phyloP scores from a whole-genome alignment of 73 alveolate species.

The Tetrahymena borealis region DNA sequence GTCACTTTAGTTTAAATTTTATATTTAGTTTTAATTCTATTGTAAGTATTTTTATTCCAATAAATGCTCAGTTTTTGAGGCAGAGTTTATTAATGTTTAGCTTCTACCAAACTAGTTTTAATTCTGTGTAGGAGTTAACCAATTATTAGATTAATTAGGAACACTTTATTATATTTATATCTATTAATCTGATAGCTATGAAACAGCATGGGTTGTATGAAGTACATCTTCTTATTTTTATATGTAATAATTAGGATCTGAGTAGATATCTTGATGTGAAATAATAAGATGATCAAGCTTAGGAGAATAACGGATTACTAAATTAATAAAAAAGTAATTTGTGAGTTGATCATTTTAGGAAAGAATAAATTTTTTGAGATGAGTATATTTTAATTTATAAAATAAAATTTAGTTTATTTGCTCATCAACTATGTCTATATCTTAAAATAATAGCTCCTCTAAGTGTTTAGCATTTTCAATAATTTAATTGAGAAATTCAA shows the following conservation, averaged over 20 bases:
- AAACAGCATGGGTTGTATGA: background rate
- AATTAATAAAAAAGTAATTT: background rate
- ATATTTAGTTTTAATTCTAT: too few relatives aligned
- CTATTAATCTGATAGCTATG: background rate
- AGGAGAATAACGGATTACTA: background rate
- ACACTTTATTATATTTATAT: too few relatives aligned
- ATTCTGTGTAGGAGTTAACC: too few relatives aligned
- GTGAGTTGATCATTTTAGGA: background rate
- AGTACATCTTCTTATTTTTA: background rate
- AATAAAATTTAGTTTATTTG: background rate
- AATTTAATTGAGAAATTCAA: background rate
- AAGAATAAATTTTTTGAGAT: background rate
- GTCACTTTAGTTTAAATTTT: too few relatives aligned
- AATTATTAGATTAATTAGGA: too few relatives aligned
- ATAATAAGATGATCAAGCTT: background rate
- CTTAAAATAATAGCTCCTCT: background rate
- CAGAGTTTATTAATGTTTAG: too few relatives aligned
- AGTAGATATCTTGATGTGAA: background rate
- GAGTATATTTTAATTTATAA: background rate
- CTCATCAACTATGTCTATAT: background rate
- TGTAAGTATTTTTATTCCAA: too few relatives aligned
- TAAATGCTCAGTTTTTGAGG: too few relatives aligned
- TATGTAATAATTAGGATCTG: background rate
- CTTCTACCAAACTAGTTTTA: too few relatives aligned
- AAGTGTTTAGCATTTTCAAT: background rate